Conservation (phyloP, 495 filamentous ascomycete genomes). For the Cercophora sp. region DNA sequence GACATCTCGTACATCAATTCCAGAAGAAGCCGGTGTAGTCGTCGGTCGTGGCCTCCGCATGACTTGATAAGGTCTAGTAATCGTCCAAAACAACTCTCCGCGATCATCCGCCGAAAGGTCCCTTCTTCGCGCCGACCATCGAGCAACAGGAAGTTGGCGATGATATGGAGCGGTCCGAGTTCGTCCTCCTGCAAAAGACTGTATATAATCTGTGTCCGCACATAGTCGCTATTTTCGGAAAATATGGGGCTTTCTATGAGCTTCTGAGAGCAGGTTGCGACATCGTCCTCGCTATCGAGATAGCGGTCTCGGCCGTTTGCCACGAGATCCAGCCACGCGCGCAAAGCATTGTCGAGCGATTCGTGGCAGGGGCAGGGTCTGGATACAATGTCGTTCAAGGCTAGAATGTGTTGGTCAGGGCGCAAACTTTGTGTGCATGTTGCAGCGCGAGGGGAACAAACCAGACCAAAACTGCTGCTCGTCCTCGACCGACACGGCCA, state of each 20-base stretch:
- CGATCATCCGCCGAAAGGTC: constrained; percentile 81
- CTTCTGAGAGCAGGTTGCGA: constrained; percentile 77
- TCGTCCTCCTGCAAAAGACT: constrained; percentile 90
- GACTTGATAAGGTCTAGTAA: constrained; percentile 76
- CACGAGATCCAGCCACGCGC: constrained; percentile 76
- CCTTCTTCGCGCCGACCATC: constrained; percentile 77
- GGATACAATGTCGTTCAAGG: constrained; percentile 76
- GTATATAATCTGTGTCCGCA: constrained; percentile 90
- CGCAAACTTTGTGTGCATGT: background rate
- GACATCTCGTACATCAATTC: constrained; percentile 97
- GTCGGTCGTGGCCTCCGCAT: constrained; percentile 57
- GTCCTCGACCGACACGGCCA: constrained; percentile 61
- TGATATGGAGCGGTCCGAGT: constrained; percentile 67
- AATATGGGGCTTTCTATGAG: constrained; percentile 77
- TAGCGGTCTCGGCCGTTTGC: constrained; percentile 78
- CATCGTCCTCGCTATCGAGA: constrained; percentile 77
- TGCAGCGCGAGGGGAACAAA: constrained; percentile 37
- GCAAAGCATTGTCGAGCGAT: constrained; percentile 79
- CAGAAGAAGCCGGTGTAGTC: constrained; percentile 75
- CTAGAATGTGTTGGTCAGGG: constrained; percentile 40
- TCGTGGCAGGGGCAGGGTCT: constrained; percentile 67
- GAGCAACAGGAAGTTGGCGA: constrained; percentile 82
- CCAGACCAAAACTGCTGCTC: constrained; percentile 94
- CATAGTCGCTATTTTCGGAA: constrained; percentile 69
- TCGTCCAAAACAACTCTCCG: constrained; percentile 76